Evolutionary conservation across 2,329 filamentous ascomycete species (phyloP).

Genomic region (Stagonosporopsis rhizophila): DNA sequence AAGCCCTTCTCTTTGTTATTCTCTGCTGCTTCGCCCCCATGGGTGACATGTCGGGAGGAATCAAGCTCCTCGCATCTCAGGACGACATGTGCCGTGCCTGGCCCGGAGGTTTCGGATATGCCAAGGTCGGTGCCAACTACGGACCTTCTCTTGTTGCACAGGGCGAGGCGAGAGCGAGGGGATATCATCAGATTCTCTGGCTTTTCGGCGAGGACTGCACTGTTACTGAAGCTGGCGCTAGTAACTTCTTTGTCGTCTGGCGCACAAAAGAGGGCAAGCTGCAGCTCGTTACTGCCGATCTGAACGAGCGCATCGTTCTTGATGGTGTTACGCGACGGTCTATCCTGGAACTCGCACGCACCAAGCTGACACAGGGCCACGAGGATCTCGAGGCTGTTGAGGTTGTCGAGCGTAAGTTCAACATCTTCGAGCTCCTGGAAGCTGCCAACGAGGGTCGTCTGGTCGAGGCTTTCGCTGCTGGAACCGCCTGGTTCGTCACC

Average conservation of each 20-base stretch:
- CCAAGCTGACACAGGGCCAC: slow-evolving; percentile 59
- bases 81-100: slow-evolving; percentile 89
- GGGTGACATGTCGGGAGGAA: slow-evolving; percentile 43
- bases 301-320: slow-evolving; percentile 83
- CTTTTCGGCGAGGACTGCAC: slow-evolving; percentile 78
- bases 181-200: slow-evolving; percentile 94
- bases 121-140: slow-evolving; percentile 94
- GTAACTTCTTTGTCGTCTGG: slow-evolving; percentile 91
- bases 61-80: slow-evolving; percentile 78
- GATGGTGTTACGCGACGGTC: slow-evolving; percentile 87
- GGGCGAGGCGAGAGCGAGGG: slow-evolving; percentile 72
- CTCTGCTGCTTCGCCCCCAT: slow-evolving; percentile 57
- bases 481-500: slow-evolving; percentile 72
- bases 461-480: slow-evolving; percentile 84
- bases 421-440: slow-evolving; percentile 77
- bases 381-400: slow-evolving; percentile 59
- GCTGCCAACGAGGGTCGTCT: slow-evolving; percentile 77
- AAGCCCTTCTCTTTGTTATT: slow-evolving; percentile 90
- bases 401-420: slow-evolving; percentile 82
- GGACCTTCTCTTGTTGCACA: slow-evolving; percentile 83
- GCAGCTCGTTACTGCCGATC: slow-evolving; percentile 81
- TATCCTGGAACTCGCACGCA: slow-evolving; percentile 73
- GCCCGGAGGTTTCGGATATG: slow-evolving; percentile 91
- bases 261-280: slow-evolving; percentile 67
- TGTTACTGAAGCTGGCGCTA: slow-evolving; percentile 90